A percentile compares a stretch with the other conserved stretches of the same genome.
Evolutionary conservation across 164 flowering plant genomes (phyloP).

Genomic region (Santalum album): DNA sequence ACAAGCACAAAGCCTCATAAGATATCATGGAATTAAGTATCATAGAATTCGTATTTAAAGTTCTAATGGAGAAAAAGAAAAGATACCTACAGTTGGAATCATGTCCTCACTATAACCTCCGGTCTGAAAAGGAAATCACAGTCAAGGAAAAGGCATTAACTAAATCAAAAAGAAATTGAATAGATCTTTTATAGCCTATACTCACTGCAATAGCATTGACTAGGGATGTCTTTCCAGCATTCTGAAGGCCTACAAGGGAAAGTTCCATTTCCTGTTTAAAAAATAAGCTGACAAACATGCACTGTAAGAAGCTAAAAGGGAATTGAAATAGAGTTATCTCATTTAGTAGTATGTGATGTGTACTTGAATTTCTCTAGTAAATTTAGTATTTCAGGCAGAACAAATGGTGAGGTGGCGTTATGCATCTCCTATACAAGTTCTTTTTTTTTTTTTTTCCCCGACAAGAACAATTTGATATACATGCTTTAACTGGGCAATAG

Average conservation of each 20-base stretch:
- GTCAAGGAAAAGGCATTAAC: background rate
- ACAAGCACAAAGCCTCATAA: constrained; percentile 1
- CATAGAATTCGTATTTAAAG: background rate
- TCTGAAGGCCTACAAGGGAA: constrained; percentile 84
- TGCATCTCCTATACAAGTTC: too few species aligned
- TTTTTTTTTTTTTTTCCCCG: too few species aligned
- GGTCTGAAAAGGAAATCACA: constrained; percentile 34
- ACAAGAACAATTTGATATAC: too few species aligned
- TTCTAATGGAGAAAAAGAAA: constrained; percentile 11
- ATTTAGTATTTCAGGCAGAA: too few species aligned
- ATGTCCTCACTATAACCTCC: constrained; percentile 92
- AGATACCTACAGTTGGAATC: constrained; percentile 85
- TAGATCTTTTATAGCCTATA: constrained; percentile 7
- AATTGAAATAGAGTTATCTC: background rate
- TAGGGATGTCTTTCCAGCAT: constrained; percentile 95
- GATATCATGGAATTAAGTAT: background rate
- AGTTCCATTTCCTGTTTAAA: constrained; percentile 97
- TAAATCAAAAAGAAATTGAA: background rate
- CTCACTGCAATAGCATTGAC: constrained; percentile 86
- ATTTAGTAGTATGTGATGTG: too few species aligned
- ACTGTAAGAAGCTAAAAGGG: background rate
- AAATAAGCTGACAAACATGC: constrained; percentile 49
- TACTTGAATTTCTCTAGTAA: too few species aligned
- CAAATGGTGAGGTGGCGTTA: too few species aligned
- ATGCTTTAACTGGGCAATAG: too few species aligned